Evolutionary conservation across 176 grass and related monocot genomes (phyloP).

Genomic region (Rhipidocladum racemiflorum): DNA sequence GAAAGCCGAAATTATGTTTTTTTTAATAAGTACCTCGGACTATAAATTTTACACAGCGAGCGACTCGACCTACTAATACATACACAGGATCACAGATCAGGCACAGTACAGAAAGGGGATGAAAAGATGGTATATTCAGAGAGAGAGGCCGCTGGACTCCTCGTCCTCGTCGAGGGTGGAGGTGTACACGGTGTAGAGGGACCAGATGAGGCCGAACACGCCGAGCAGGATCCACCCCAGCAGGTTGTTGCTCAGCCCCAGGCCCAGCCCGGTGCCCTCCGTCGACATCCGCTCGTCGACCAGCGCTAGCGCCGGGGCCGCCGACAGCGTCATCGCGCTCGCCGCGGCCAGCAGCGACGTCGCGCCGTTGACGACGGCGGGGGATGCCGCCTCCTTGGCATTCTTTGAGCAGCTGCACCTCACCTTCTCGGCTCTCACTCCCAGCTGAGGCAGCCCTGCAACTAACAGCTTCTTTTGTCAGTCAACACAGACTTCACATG

Average conservation of each 20-base stretch:
- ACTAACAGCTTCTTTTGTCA: neutral
- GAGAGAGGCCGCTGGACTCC: conserved; percentile 78
- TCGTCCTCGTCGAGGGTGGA: conserved; percentile 94
- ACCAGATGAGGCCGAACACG: conserved; percentile 89
- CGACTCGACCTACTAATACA: no score
- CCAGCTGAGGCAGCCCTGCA: conserved; percentile 62
- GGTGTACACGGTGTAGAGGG: conserved; percentile 89
- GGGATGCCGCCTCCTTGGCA: neutral
- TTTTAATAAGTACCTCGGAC: no score
- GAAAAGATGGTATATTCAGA: conserved; percentile 23
- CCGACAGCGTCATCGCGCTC: conserved; percentile 17
- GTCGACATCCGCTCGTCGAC: conserved; percentile 93
- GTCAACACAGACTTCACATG: neutral
- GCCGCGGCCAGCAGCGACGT: conserved; percentile 41
- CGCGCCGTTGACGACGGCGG: neutral
- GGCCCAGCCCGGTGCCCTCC: conserved; percentile 84
- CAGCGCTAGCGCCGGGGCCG: conserved; percentile 69
- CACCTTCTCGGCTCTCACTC: conserved; percentile 47
- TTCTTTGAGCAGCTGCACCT: conserved; percentile 51
- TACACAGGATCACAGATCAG: neutral
- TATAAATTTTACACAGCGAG: no score
- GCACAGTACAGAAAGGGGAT: neutral
- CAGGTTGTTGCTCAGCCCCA: conserved; percentile 94
- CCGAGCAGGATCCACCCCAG: conserved; percentile 82
- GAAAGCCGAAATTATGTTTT: no score